Percentiles rank a stretch among this genome's conserved stretches.
Evolutionary conservation across 805 yeast genomes (phyloP).

Genomic region (Yarrowia hollandica): DNA sequence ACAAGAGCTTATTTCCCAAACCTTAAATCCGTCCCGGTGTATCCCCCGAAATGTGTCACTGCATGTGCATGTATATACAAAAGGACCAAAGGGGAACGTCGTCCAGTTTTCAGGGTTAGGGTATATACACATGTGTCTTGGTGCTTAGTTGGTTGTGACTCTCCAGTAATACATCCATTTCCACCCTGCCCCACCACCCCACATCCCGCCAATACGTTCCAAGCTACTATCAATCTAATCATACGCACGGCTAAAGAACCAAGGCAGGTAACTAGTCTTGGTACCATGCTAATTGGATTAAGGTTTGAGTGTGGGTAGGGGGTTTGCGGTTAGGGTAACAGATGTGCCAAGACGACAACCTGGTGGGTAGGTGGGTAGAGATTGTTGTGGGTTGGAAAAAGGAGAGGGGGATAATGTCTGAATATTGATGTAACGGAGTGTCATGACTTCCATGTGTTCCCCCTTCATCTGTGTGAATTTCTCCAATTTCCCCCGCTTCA

Average conservation of each 20-base stretch:
- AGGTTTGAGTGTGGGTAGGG: neutral
- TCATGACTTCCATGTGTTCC: no score
- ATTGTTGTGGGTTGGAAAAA: no score
- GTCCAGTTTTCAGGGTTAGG: neutral
- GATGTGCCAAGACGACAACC: neutral
- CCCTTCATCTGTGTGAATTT: neutral
- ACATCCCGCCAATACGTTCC: no score
- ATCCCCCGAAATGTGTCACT: neutral
- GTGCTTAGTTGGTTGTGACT: no score
- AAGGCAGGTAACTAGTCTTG: constrained; percentile 5
- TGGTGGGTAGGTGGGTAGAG: no score
- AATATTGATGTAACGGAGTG: no score
- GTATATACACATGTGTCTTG: no score
- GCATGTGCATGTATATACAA: neutral
- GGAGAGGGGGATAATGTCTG: no score
- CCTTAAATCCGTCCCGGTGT: no score
- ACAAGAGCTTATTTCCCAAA: neutral
- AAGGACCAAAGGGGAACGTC: neutral
- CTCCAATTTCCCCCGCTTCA: neutral
- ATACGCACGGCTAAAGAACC: neutral
- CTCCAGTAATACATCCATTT: no score
- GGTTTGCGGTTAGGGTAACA: neutral
- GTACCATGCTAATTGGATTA: neutral
- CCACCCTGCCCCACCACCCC: no score
- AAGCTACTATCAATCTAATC: neutral